These are phyloP conservation scores for Solanum okadae DNA, from an alignment of 257 asterid species.

Conservation along the genomic window DNA sequence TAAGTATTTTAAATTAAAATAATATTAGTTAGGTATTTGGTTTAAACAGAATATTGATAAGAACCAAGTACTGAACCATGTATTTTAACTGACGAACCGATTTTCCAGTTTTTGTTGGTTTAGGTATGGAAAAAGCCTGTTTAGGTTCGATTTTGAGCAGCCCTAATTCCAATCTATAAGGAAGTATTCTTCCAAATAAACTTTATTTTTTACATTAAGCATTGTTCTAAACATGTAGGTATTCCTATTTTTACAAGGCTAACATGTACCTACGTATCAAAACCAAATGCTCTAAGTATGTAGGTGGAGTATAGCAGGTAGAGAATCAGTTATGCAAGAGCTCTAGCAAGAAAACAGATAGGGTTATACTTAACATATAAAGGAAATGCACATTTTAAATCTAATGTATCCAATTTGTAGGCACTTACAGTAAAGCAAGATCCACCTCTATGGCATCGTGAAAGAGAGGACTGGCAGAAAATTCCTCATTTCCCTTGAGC, in stretches of 20 bases:
- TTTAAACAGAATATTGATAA: not conserved
- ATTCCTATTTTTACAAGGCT: not conserved
- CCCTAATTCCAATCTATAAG: not conserved
- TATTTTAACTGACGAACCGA: not conserved
- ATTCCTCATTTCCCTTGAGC: slow-evolving; percentile 44
- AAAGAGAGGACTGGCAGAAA: not conserved
- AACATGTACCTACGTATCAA: not conserved
- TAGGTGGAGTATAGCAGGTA: not conserved
- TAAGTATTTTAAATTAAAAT: not conserved
- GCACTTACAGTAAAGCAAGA: not conserved
- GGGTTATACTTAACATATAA: not conserved
- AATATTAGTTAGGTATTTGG: not conserved
- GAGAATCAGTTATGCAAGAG: not conserved
- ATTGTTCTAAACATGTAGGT: not conserved
- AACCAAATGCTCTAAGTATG: not conserved
- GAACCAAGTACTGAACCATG: not conserved
- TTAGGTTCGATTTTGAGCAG: not conserved
- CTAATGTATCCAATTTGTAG: not conserved
- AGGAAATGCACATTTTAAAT: not conserved
- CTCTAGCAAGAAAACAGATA: not conserved
- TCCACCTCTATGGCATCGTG: not conserved
- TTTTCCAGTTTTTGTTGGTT: not conserved
- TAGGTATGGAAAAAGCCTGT: not conserved
- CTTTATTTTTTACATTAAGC: not conserved
- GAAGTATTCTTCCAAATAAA: not conserved